Evolutionary conservation across 306 rosid genomes (phyloP), one percentile per base, ranked within the genome.

Genomic region (Glycine tomentella): DNA sequence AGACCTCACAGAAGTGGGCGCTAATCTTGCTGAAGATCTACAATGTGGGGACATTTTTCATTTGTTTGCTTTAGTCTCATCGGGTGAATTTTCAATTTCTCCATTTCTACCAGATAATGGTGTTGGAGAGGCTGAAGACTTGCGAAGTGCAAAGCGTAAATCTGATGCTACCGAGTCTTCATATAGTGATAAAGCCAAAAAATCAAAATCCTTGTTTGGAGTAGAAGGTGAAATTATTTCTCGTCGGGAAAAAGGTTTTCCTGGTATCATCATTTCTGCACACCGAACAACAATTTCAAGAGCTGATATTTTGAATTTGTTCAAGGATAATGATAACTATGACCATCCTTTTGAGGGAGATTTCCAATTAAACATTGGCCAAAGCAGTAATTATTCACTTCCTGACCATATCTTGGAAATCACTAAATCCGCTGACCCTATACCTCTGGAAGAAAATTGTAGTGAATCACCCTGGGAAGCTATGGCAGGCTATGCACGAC

Each of bases 231-330:
- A 95, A 88, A 83, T 89, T 56, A 89, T 91, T 84, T 92, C 97
- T 87, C 98, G 99, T 34, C 89, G 94, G 55, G 99, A 95, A 82
- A 93, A 95, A 87, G 99, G 99, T 83, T 95, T 93, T 87, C 98
- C 97, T 1, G 97, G 98, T 71, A 87, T 93, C 63, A 45, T 73
- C 77, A 83, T 91, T 75, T 88, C 93, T 69, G 88, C 86, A 31
- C 49, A 36, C 58, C 88, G 75, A 56, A 72, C 86, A 34, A 71
- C 83, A 84, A 79, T 93, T 73, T 77, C 93, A 74, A 85, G 79
- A 63, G 89, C 91, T 52, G 84, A 88, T 67, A 82, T 86, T 78
- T 61, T 93, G 80, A 89, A 91, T 49, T 78, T 91, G 80, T 87
- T 90, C 68, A 79, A 65, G 75, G 91, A 82, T 53, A 72, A 87